Conservation (phyloP, 2,329 filamentous ascomycete genomes). For the Periconia digitata region DNA sequence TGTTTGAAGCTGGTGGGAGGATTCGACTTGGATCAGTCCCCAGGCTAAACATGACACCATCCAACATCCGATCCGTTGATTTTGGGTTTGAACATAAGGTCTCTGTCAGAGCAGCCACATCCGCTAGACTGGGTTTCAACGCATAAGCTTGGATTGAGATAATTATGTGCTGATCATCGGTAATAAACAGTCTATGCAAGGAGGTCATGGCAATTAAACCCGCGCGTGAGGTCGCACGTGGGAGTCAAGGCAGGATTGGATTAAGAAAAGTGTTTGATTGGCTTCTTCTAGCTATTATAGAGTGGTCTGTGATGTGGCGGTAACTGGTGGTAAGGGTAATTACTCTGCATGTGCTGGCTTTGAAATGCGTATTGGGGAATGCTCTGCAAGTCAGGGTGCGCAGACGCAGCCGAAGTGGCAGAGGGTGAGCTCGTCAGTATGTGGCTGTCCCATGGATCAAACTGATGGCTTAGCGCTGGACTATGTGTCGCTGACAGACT, state of each 20-base stretch:
- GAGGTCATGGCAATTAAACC: no score
- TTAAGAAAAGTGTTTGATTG: not conserved
- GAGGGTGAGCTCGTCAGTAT: not conserved
- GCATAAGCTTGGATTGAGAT: no score
- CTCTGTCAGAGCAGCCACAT: no score
- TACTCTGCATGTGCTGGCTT: not conserved
- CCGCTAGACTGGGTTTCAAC: no score
- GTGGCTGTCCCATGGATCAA: not conserved
- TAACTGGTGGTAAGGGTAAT: not conserved
- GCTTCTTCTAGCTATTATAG: not conserved
- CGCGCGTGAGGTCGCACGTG: no score
- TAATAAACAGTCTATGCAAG: no score
- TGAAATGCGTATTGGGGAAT: not conserved
- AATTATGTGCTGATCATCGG: no score
- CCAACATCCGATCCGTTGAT: no score
- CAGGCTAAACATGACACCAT: no score
- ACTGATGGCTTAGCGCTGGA: not conserved
- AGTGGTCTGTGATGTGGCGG: not conserved
- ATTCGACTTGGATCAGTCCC: no score
- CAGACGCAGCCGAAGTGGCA: not conserved
- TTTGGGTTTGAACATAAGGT: no score
- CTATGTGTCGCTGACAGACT: not conserved
- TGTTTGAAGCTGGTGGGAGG: no score
- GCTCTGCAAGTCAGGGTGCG: not conserved
- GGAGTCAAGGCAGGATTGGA: not conserved